Percentiles rank a stretch among this genome's conserved stretches.
These are phyloP conservation scores for Suillus lakei DNA, from an alignment of 768 basidiomycete species.

Conservation along the genomic window DNA sequence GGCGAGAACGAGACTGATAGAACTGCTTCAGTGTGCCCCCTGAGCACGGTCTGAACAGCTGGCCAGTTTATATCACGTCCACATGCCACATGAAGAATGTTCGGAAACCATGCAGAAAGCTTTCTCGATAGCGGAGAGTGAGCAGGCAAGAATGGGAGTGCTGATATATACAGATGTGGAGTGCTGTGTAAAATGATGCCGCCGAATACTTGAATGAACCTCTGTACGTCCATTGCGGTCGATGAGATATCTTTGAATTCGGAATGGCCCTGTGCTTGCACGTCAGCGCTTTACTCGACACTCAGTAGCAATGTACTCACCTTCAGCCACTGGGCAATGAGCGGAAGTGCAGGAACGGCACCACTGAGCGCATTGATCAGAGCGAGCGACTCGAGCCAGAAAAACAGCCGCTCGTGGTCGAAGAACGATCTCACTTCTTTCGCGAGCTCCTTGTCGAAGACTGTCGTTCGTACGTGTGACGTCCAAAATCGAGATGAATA, in stretches of 20 bases:
- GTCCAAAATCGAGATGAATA: conserved; percentile 19
- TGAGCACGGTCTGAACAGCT: too few relatives aligned
- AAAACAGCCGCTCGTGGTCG: conserved; percentile 11
- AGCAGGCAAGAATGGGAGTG: conserved; percentile 20
- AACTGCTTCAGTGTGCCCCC: too few relatives aligned
- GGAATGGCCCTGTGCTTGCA: background rate
- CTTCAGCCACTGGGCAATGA: background rate
- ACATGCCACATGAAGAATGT: too few relatives aligned
- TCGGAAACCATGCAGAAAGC: too few relatives aligned
- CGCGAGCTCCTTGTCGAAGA: background rate
- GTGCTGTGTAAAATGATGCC: conserved; percentile 16
- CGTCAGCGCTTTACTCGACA: background rate
- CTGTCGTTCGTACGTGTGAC: conserved; percentile 7
- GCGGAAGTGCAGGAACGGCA: background rate
- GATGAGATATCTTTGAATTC: conserved; percentile 1
- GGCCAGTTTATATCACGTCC: too few relatives aligned
- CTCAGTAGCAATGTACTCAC: background rate
- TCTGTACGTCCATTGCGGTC: conserved; percentile 7
- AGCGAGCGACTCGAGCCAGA: conserved; percentile 9
- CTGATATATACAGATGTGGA: conserved; percentile 31
- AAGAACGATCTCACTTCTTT: conserved; percentile 8
- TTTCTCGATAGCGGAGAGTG: too few relatives aligned
- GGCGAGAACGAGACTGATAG: too few relatives aligned
- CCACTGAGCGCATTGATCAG: background rate
- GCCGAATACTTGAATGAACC: conserved; percentile 20